phyloP scores from a whole-genome alignment of 768 basidiomycete species.

The Tricholoma matsutake region DNA sequence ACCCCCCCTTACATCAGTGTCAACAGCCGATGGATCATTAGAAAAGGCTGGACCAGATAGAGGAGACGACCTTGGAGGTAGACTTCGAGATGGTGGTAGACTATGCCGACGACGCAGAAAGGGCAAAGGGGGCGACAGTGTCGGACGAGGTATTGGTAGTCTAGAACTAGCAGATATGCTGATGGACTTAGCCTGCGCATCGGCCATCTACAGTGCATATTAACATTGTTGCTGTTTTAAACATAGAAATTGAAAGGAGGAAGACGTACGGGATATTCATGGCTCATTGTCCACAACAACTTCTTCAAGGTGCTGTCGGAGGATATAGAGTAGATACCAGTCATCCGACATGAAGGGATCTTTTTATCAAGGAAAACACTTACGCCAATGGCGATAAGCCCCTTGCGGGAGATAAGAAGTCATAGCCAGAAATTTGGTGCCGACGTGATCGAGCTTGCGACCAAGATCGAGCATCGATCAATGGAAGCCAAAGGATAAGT shows the following conservation, averaged over 20 bases:
- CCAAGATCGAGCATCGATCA: neutral
- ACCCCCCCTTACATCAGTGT: neutral
- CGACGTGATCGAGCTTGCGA: neutral
- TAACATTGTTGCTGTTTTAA: neutral
- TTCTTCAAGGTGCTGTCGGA: neutral
- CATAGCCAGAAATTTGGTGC: neutral
- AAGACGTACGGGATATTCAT: neutral
- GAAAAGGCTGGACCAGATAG: conserved; percentile 37
- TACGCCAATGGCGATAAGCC: neutral
- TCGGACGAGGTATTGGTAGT: neutral
- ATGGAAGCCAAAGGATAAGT: too few relatives aligned
- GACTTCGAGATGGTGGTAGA: neutral
- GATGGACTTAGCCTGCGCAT: neutral
- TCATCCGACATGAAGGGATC: neutral
- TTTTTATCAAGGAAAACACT: neutral
- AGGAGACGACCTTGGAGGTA: conserved; percentile 40
- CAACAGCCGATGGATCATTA: conserved; percentile 10
- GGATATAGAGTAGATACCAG: neutral
- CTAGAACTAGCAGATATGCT: neutral
- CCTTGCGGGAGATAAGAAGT: neutral
- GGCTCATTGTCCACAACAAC: neutral
- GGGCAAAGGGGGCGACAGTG: neutral
- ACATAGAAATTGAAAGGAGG: neutral
- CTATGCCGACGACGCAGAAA: neutral
- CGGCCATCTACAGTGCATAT: neutral